Evolutionary conservation across 352 stramenopile species (phyloP), one percentile per base, ranked within the genome.

Genomic region (Discostella stelligera): DNA sequence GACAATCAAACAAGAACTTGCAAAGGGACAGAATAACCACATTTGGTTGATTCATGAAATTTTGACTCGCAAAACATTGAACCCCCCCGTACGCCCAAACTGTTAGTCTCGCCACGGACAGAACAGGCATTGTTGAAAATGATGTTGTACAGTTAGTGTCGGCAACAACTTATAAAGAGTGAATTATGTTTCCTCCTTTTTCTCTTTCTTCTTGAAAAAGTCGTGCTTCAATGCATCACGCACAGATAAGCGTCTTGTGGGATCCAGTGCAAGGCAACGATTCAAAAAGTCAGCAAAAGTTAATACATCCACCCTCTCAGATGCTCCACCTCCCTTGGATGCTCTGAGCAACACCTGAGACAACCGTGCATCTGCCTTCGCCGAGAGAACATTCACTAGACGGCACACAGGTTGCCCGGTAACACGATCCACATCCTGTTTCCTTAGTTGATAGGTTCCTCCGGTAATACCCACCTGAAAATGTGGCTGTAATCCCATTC

Each of bases 181-280:
- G 27, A 32, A 32, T 2, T 32, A 6, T 6, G 27, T 32, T 32
- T 80, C 53, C 21, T 69, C 68, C 74, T 71, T 77, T 46, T 75
- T 76, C 49, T 77, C 82, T 18, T 75, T 82, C 50, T 76, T 82
- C 30, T 80, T 72, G 37, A 92, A 91, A 65, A 92, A 91, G 7
- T 89, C 77, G 64, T 92, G 87, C 53, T 77, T 58, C 14, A 91
- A 61, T 39, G 83, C 79, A 58, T 80, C 69, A 18, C 78, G 65
- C 0, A 90, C 66, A 27, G 69, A 66, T 0, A 90, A 73, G 10
- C 87, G 83, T 69, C 76, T 79, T 11, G 75, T 71, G 6, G 85
- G 83, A 79, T 93, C 88, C 20, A 93, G 62, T 5, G 75, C 77
- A 8, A 93, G 63, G 77, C 84, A 90, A 49, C 83, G 84, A 32